Conservation (phyloP, 192 early-diverging fungal species). For the Jimgerdemannia flammicorona region DNA sequence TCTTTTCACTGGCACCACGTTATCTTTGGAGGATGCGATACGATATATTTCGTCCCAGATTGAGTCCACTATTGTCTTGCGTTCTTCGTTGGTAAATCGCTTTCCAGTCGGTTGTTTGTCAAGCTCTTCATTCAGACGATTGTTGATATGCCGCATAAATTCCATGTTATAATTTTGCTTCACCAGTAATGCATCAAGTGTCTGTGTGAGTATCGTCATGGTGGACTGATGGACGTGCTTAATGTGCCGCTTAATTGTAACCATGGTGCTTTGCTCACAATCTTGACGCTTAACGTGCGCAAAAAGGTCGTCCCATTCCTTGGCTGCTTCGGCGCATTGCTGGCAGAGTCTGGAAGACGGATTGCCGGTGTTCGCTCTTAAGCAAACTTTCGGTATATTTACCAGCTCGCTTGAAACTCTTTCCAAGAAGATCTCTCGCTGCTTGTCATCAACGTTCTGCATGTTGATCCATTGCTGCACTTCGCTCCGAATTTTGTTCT, state of each 20-base stretch:
- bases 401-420: neutral
- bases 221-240: neutral
- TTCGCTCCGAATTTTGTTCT: neutral
- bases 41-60: constrained; percentile 2
- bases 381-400: neutral
- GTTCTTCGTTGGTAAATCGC: neutral
- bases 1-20: neutral
- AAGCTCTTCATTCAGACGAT: neutral
- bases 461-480: neutral
- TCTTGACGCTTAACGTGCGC: constrained; percentile 3
- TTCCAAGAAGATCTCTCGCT: neutral
- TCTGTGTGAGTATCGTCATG: constrained; percentile 5
- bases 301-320: neutral
- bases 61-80: neutral
- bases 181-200: constrained; percentile 1
- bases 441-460: neutral
- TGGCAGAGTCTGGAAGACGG: neutral
- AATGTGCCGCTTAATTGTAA: constrained; percentile 9
- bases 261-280: constrained; percentile 1
- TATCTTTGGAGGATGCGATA: neutral
- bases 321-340: neutral
- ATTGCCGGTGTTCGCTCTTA: neutral
- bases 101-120: neutral
- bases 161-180: constrained; percentile 5
- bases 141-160: constrained; percentile 5